phyloP scores from a whole-genome alignment of 2,329 filamentous ascomycete species.

The Curvularia hawaiiensis region DNA sequence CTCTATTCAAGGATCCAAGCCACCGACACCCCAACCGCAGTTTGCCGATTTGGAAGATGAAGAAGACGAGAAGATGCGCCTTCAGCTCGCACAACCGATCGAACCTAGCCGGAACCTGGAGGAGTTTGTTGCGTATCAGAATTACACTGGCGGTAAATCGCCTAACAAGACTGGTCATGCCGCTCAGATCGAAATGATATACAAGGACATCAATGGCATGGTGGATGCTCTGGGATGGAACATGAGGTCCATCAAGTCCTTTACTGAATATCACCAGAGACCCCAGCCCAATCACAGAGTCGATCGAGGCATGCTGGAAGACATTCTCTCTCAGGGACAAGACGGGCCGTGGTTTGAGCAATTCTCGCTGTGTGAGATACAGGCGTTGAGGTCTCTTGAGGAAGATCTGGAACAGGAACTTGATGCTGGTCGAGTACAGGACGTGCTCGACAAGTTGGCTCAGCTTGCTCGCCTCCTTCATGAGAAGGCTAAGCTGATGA shows the following conservation, averaged over 20 bases:
- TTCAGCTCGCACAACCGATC: conserved; percentile 64
- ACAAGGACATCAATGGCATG: conserved; percentile 89
- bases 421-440: conserved; percentile 69
- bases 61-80: conserved; percentile 71
- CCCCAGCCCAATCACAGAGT: conserved; percentile 58
- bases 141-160: conserved; percentile 48
- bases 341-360: conserved; percentile 60
- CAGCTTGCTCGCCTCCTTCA: conserved; percentile 70
- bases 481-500: conserved; percentile 70
- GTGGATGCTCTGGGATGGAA: conserved; percentile 91
- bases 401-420: conserved; percentile 68
- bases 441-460: conserved; percentile 71
- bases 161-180: conserved; percentile 50
- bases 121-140: conserved; percentile 66
- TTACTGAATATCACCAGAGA: conserved; percentile 66
- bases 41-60: conserved; percentile 53
- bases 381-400: conserved; percentile 67
- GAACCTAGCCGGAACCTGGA: conserved; percentile 67
- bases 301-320: conserved; percentile 67
- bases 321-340: conserved; percentile 43
- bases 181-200: conserved; percentile 60
- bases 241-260: conserved; percentile 66
- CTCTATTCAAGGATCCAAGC: conserved; percentile 40
- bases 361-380: conserved; percentile 78
- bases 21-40: conserved; percentile 46